A percentile compares a stretch with the other conserved stretches of the same genome.
phyloP scores from a whole-genome alignment of 108 stramenopile species.

The Fistulifera pelliculosa region DNA sequence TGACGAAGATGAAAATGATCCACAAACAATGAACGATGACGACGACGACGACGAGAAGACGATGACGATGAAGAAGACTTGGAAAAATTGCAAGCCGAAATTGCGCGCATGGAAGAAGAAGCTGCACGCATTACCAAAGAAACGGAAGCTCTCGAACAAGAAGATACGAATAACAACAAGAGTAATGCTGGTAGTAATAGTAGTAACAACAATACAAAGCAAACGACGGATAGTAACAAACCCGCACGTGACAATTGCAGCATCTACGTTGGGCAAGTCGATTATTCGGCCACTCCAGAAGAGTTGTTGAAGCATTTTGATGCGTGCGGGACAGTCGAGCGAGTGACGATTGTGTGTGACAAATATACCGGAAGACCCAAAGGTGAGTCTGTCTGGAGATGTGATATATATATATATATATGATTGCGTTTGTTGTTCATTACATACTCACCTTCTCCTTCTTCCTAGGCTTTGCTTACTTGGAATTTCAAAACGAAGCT shows the following conservation, averaged over 20 bases:
- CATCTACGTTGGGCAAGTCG: constrained; percentile 96
- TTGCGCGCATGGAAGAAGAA: constrained; percentile 82
- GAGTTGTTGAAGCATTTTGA: constrained; percentile 92
- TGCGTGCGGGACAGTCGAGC: constrained; percentile 91
- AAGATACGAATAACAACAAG: background rate
- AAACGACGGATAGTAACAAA: background rate
- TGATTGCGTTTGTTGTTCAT: too few relatives aligned
- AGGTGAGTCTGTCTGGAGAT: constrained; percentile 18
- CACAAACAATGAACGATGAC: constrained; percentile 5
- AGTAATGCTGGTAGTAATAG: background rate
- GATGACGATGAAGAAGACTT: constrained; percentile 43
- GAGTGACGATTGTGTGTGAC: constrained; percentile 98
- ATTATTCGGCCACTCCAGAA: constrained; percentile 92
- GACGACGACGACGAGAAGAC: constrained; percentile 26
- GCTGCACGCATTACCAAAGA: constrained; percentile 67
- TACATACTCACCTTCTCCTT: constrained; percentile 9
- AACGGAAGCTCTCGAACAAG: constrained; percentile 28
- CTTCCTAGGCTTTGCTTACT: constrained; percentile 56
- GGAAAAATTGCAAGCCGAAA: constrained; percentile 58
- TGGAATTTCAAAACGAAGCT: constrained; percentile 78
- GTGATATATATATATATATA: background rate
- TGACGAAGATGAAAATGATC: background rate
- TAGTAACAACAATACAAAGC: background rate
- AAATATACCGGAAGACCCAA: constrained; percentile 91
- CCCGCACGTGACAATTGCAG: constrained; percentile 29